Percentiles rank a stretch among this genome's conserved stretches.
These are phyloP conservation scores for Leucaena leucocephala DNA, from an alignment of 306 rosid species.

Conservation along the genomic window DNA sequence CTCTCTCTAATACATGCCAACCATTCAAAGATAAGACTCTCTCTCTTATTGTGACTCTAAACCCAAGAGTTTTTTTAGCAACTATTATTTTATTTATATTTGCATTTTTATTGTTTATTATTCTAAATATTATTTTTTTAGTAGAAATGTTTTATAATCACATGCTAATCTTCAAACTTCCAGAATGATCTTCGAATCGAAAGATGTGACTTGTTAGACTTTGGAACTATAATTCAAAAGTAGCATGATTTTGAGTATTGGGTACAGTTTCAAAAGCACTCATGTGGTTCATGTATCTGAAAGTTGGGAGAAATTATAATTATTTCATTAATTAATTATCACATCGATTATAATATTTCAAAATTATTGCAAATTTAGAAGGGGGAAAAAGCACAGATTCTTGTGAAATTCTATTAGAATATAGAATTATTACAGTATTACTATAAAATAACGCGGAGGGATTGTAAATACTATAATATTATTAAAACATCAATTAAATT, in stretches of 20 bases:
- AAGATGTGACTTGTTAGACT: no score
- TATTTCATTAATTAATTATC: background rate
- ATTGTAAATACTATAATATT: background rate
- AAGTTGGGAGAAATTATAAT: background rate
- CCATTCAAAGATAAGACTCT: slow-evolving; percentile 19
- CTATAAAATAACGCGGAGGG: background rate
- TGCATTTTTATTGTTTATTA: no score
- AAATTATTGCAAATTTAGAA: background rate
- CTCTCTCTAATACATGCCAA: slow-evolving; percentile 36
- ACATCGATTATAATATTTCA: background rate
- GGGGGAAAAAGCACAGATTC: background rate
- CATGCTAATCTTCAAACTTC: slow-evolving; percentile 17
- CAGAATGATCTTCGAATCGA: slow-evolving; percentile 61
- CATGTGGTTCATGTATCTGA: background rate
- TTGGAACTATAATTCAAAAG: background rate
- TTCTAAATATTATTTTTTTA: no score
- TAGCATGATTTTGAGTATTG: background rate
- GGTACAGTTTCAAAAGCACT: background rate
- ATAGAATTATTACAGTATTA: background rate
- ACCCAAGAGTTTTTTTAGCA: no score
- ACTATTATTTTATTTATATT: no score
- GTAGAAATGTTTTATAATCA: no score
- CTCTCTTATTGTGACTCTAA: no score
- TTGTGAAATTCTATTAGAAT: background rate
- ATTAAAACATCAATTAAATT: no score